Evolutionary conservation across 768 basidiomycete species (phyloP).

Genomic region (Mycena latifolia): DNA sequence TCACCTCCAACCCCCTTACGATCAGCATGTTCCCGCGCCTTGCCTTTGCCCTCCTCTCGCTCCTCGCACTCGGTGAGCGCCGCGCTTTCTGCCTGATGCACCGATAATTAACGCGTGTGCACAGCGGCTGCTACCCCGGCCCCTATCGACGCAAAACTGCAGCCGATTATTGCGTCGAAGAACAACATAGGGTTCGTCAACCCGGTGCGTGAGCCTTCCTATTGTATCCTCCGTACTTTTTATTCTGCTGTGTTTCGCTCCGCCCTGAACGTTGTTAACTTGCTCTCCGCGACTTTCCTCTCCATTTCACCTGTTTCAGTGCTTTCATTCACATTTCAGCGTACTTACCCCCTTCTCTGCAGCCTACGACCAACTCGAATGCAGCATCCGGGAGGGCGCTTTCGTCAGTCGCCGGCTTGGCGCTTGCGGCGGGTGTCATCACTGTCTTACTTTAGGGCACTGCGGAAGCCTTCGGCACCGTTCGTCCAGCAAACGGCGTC

Average conservation of each 20-base stretch:
- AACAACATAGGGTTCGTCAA: slow-evolving; percentile 41
- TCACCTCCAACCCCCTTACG: not conserved
- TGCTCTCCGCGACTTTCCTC: no score
- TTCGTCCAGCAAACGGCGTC: no score
- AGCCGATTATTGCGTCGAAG: slow-evolving; percentile 42
- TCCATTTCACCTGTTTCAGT: no score
- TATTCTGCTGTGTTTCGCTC: no score
- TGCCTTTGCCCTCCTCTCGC: slow-evolving; percentile 16
- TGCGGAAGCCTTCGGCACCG: no score
- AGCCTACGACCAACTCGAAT: slow-evolving; percentile 27
- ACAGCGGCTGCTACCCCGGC: slow-evolving; percentile 33
- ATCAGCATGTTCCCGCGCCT: slow-evolving; percentile 24
- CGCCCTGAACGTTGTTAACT: no score
- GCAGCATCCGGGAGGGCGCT: slow-evolving; percentile 14
- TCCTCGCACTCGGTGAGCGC: slow-evolving; percentile 19
- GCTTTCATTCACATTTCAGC: no score
- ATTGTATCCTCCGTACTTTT: not conserved
- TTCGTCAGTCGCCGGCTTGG: slow-evolving; percentile 5
- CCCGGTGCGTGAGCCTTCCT: slow-evolving; percentile 21
- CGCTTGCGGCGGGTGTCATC: slow-evolving; percentile 12
- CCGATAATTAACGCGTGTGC: slow-evolving; percentile 1
- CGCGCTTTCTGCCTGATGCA: no score
- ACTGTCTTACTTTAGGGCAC: slow-evolving; percentile 3
- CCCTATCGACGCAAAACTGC: slow-evolving; percentile 41
- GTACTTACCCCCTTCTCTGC: not conserved